Conservation (phyloP, 306 rosid genomes). For the Prunus mira region DNA sequence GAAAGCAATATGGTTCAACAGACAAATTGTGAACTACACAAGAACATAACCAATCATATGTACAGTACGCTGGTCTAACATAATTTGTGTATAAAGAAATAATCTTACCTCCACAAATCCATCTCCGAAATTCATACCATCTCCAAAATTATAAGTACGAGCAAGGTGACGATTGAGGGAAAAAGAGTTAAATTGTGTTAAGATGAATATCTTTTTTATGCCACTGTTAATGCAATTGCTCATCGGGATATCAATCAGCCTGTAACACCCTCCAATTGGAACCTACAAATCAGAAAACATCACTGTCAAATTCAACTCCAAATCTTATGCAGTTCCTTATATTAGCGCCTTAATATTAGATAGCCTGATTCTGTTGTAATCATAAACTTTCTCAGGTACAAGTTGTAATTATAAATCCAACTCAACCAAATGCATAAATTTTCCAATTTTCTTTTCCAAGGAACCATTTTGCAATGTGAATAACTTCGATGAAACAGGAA, state of each 20-base stretch:
- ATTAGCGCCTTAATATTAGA: no score
- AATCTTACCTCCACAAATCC: slow-evolving; percentile 83
- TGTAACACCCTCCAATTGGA: slow-evolving; percentile 90
- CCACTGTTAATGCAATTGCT: slow-evolving; percentile 95
- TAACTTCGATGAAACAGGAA: slow-evolving; percentile 1
- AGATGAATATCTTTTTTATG: slow-evolving; percentile 72
- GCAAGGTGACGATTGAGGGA: slow-evolving; percentile 93
- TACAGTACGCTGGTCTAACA: background rate
- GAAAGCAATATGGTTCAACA: background rate
- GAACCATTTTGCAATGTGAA: background rate
- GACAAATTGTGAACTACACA: background rate
- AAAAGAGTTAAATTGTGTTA: slow-evolving; percentile 82
- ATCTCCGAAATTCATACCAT: slow-evolving; percentile 77
- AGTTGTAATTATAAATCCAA: background rate
- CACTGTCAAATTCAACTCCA: background rate
- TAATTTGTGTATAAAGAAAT: background rate
- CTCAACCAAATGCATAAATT: background rate
- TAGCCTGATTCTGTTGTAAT: no score
- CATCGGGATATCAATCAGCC: slow-evolving; percentile 92
- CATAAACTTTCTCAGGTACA: no score
- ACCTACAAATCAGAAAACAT: slow-evolving; percentile 45
- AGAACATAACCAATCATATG: background rate
- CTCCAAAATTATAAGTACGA: slow-evolving; percentile 66
- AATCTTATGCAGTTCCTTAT: background rate
- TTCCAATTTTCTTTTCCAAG: background rate